A percentile compares a stretch with the other conserved stretches of the same genome.
These are phyloP conservation scores for Oxalis stricta DNA, from an alignment of 441 rosid species.

Conservation along the genomic window DNA sequence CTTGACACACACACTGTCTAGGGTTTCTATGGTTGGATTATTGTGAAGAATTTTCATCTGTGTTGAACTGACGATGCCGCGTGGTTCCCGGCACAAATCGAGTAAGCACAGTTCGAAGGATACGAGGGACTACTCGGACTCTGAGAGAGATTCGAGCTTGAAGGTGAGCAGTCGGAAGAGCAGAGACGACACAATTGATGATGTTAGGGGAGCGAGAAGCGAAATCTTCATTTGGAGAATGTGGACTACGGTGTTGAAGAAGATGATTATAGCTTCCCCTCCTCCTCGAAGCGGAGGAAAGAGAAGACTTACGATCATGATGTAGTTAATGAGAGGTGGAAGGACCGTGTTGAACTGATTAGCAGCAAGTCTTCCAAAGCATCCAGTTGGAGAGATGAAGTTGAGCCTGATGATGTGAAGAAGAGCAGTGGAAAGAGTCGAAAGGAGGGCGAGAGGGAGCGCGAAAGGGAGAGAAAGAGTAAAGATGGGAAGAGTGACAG, in stretches of 20 bases:
- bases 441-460: slow-evolving; percentile 29
- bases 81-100: slow-evolving; percentile 89
- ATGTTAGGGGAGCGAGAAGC: slow-evolving; percentile 48
- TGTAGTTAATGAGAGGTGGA: slow-evolving; percentile 61
- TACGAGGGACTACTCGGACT: slow-evolving; percentile 72
- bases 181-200: slow-evolving; percentile 46
- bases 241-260: slow-evolving; percentile 44
- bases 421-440: slow-evolving; percentile 62
- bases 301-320: slow-evolving; percentile 47
- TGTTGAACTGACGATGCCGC: slow-evolving; percentile 33
- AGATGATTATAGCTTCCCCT: slow-evolving; percentile 32
- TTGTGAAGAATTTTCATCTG: too few species aligned
- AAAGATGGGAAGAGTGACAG: slow-evolving; percentile 50
- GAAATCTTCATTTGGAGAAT: slow-evolving; percentile 47
- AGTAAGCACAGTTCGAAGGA: slow-evolving; percentile 76
- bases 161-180: slow-evolving; percentile 60
- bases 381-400: slow-evolving; percentile 45
- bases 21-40: slow-evolving; percentile 11
- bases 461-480: slow-evolving; percentile 28
- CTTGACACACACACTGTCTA: slow-evolving; percentile 3
- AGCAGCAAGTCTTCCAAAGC: too few species aligned
- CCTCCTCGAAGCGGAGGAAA: slow-evolving; percentile 49
- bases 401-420: slow-evolving; percentile 47
- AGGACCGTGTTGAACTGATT: slow-evolving; percentile 62
- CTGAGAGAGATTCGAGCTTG: slow-evolving; percentile 57